Base-by-base conservation (phyloP, 2,329 filamentous ascomycete species). In the Neophaeococcomyces mojaviensis region DNA sequence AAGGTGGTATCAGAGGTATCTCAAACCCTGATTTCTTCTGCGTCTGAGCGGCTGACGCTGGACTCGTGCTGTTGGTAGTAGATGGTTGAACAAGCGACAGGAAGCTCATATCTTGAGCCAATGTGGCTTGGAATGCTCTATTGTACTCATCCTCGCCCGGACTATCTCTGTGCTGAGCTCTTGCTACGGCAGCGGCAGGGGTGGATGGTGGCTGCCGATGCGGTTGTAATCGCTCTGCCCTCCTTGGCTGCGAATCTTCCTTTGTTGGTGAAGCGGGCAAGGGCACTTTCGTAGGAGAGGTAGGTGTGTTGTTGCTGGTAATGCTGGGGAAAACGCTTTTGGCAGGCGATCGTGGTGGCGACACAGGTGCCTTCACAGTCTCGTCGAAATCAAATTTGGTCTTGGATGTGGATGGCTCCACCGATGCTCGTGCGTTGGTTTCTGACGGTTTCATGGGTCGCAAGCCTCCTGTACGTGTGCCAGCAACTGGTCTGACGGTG, bases 401-500 rank as follows among this genome's bases (percentile, higher is more conserved):
- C 16, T 55, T 52, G 12, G 55, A 73, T 77, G 12, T 57, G 59
- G 40, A 73, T 12, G 60, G 67, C 20, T 79, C 77, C 13, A 71
- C 60, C 2, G 73, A 70, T 37, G 78, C 74, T 48, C 88, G 77
- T 15, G 84, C 79, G 62, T 95, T 95, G 15, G 85, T 82, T 10
- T 83, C 84, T 26, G 84, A 83, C 49, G 89, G 86, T 54, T 86
- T 88, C 81, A 95, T 80, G 0, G 81, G 73, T 55, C 84, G 76
- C 39, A 86, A 69, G 2, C 82, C 82, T 37, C 78, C 61, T 24
- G 74, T 75, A 50, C 81, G 80, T 22, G 79, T 76, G 44, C 82
- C 79, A 26, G 77, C 78, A n/a, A 83, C 81, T 4, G 94, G 82
- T 47, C 89, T 78, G 43, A 98, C 87, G 0, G 92, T 98, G 35